phyloP scores from a whole-genome alignment of 495 filamentous ascomycete genomes.

The Penicillium pulvis region DNA sequence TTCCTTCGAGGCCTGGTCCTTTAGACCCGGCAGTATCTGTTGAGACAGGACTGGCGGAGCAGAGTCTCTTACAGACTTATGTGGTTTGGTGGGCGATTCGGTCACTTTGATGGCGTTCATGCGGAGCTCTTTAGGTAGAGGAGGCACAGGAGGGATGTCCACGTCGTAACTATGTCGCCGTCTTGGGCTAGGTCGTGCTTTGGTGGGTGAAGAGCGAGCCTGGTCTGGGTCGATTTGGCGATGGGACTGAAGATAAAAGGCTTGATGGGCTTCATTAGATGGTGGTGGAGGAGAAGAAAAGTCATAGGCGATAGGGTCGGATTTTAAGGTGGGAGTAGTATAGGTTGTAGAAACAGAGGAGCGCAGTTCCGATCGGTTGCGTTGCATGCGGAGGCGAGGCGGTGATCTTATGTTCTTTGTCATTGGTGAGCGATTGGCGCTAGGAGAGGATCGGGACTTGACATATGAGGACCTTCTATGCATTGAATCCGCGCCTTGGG shows the following conservation, averaged over 20 bases:
- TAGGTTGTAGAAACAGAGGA: constrained; percentile 19
- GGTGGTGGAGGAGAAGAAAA: constrained; percentile 32
- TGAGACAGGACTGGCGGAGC: constrained; percentile 11
- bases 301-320: constrained; percentile 7
- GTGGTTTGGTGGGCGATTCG: constrained; percentile 34
- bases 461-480: constrained; percentile 21
- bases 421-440: constrained; percentile 22
- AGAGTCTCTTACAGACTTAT: constrained; percentile 3
- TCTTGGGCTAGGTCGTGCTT: constrained; percentile 19
- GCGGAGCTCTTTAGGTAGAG: constrained; percentile 44
- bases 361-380: constrained; percentile 28
- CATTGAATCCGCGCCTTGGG: constrained; percentile 16
- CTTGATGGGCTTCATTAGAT: constrained; percentile 15
- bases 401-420: constrained; percentile 23
- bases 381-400: constrained; percentile 32
- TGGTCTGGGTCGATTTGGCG: constrained; percentile 26
- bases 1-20: constrained; percentile 17
- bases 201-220: constrained; percentile 21
- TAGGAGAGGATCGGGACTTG: constrained; percentile 22
- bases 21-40: constrained; percentile 9
- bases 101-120: constrained; percentile 37
- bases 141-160: constrained; percentile 49
- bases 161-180: constrained; percentile 29
- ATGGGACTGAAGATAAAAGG: constrained; percentile 30
- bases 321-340: constrained; percentile 8